Percentiles rank a stretch among this genome's conserved stretches.
These are phyloP conservation scores for Ophiostoma tasmaniense DNA, from an alignment of 2,329 filamentous ascomycete species.

Conservation along the genomic window DNA sequence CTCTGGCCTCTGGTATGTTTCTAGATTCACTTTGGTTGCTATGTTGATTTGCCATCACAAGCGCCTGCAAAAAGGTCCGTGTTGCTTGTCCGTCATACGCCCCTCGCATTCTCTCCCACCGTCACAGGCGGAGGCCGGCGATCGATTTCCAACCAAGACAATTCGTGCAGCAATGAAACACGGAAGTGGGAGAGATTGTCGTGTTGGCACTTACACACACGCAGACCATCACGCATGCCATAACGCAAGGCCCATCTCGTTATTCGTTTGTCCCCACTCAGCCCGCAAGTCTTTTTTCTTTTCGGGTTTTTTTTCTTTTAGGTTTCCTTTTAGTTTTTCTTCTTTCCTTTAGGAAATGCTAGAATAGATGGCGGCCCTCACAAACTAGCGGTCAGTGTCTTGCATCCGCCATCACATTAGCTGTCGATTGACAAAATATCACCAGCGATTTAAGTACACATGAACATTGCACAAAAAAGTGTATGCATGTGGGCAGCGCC, in stretches of 20 bases:
- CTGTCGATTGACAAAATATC: not conserved
- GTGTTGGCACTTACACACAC: constrained; percentile 12
- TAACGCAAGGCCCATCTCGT: not conserved
- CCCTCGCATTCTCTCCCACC: not conserved
- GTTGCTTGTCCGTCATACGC: not conserved
- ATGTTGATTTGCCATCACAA: not conserved
- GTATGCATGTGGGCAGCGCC: not conserved
- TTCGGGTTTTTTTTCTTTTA: too few species aligned
- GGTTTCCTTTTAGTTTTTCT: too few species aligned
- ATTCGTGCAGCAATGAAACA: constrained; percentile 9
- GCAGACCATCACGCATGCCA: constrained; percentile 11
- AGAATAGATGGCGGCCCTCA: not conserved
- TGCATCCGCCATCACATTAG: not conserved
- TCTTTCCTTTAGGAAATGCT: not conserved
- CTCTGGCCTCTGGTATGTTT: not conserved
- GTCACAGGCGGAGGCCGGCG: not conserved
- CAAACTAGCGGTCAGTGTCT: constrained; percentile 18
- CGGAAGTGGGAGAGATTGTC: not conserved
- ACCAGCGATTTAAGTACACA: not conserved
- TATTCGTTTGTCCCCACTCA: not conserved
- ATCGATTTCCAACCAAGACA: constrained; percentile 7
- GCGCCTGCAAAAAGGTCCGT: not conserved
- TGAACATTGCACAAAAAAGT: not conserved
- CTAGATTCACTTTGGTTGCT: not conserved
- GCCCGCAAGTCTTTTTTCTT: constrained; percentile 7